These are phyloP conservation scores for Cymodocea nodosa DNA, from an alignment of 116 monocot genomes.

Conservation along the genomic window DNA sequence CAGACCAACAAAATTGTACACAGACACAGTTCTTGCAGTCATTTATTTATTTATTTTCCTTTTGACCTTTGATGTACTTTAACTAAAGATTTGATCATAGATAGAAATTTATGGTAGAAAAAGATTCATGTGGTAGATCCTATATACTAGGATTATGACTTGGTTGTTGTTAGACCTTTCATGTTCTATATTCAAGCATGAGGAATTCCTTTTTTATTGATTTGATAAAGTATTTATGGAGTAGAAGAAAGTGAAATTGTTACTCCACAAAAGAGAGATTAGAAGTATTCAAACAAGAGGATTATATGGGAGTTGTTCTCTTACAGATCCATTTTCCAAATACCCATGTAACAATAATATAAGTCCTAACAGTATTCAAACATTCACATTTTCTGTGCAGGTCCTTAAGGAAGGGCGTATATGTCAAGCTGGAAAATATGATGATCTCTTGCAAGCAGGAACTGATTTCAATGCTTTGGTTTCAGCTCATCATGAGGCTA, in stretches of 20 bases:
- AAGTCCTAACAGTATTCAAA: too few species aligned
- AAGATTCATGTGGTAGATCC: too few species aligned
- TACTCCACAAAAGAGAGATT: too few species aligned
- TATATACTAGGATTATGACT: too few species aligned
- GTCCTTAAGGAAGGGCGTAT: slow-evolving; percentile 83
- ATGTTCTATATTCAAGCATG: not conserved
- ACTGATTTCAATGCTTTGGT: slow-evolving; percentile 90
- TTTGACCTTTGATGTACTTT: not conserved
- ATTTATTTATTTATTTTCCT: not conserved
- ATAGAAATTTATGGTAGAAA: too few species aligned
- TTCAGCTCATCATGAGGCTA: slow-evolving; percentile 95
- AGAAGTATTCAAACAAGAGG: too few species aligned
- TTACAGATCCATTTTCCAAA: too few species aligned
- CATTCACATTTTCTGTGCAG: slow-evolving; percentile 23
- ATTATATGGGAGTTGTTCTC: too few species aligned
- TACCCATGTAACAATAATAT: too few species aligned
- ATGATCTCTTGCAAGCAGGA: slow-evolving; percentile 83
- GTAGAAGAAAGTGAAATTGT: not conserved
- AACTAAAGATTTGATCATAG: too few species aligned
- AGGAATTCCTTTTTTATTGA: not conserved
- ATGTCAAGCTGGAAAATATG: slow-evolving; percentile 90
- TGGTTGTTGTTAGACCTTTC: too few species aligned
- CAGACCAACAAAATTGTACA: not conserved
- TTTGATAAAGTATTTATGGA: not conserved
- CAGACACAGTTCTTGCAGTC: not conserved